Conservation (phyloP, 169 alveolate genomes). For the Plasmodium billcollinsi region DNA sequence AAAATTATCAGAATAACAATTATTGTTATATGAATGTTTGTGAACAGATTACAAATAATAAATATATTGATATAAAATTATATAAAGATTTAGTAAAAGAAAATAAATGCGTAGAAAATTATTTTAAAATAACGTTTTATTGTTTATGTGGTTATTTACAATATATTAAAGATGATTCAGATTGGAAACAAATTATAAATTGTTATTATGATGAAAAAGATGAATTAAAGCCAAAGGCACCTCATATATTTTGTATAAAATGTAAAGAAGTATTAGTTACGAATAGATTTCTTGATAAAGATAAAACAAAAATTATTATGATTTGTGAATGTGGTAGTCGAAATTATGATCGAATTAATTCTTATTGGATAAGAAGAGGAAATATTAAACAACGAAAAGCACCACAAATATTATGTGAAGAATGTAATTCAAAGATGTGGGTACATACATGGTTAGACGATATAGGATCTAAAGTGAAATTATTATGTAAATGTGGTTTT, state of each 20-base stretch:
- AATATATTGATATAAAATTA: constrained; percentile 28
- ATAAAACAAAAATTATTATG: constrained; percentile 76
- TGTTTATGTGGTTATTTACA: constrained; percentile 68
- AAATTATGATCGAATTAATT: constrained; percentile 64
- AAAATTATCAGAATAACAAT: neutral
- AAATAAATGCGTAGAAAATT: constrained; percentile 32
- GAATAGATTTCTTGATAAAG: constrained; percentile 67
- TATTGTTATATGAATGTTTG: neutral
- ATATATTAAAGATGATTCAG: constrained; percentile 57
- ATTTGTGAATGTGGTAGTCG: constrained; percentile 76
- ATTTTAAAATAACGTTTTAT: constrained; percentile 51
- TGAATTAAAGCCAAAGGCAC: constrained; percentile 66
- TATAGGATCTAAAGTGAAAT: constrained; percentile 74
- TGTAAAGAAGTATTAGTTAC: constrained; percentile 60
- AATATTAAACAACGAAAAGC: constrained; percentile 72
- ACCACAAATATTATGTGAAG: constrained; percentile 73
- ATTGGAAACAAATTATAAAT: constrained; percentile 72
- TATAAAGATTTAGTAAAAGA: constrained; percentile 43
- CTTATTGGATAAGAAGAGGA: constrained; percentile 59
- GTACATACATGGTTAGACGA: constrained; percentile 78
- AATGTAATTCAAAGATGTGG: constrained; percentile 75
- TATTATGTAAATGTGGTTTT: constrained; percentile 75
- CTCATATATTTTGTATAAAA: constrained; percentile 58
- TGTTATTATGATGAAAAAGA: constrained; percentile 64
- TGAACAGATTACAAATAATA: constrained; percentile 16